Conservation (phyloP, 2,329 filamentous ascomycete species). For the Simplicillium aogashimaense region DNA sequence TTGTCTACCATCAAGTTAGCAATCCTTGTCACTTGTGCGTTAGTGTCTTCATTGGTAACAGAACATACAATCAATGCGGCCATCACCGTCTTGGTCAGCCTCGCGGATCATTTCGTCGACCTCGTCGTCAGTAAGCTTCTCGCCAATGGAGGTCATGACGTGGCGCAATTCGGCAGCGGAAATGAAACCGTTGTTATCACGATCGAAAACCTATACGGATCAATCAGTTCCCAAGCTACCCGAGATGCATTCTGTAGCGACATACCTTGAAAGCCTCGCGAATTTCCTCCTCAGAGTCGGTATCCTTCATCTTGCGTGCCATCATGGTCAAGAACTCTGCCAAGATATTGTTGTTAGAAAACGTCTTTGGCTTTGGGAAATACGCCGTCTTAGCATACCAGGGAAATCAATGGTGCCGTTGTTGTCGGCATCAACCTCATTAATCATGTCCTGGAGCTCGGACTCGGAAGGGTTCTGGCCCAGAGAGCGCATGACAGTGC, state of each 20-base stretch:
- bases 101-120: conserved; percentile 91
- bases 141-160: conserved; percentile 86
- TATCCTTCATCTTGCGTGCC: conserved; percentile 91
- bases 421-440: conserved; percentile 87
- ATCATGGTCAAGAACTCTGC: conserved; percentile 87
- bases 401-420: conserved; percentile 89
- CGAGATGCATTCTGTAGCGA: background rate
- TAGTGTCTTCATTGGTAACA: background rate
- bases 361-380: too few species aligned
- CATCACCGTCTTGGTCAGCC: conserved; percentile 82
- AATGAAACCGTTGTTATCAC: conserved; percentile 88
- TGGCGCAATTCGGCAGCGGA: conserved; percentile 80
- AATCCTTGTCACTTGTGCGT: conserved; percentile 13
- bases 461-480: conserved; percentile 87
- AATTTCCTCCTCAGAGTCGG: conserved; percentile 84
- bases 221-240: background rate
- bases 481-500: conserved; percentile 83
- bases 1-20: conserved; percentile 48
- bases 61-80: conserved; percentile 73
- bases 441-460: conserved; percentile 89
- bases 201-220: conserved; percentile 58
- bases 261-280: conserved; percentile 76
- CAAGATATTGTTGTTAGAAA: background rate
- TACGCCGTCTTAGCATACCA: conserved; percentile 41
- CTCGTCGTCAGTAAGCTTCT: conserved; percentile 85